phyloP scores from a whole-genome alignment of 1,139 yeast genomes.

The Petasospora rhodanensis region DNA sequence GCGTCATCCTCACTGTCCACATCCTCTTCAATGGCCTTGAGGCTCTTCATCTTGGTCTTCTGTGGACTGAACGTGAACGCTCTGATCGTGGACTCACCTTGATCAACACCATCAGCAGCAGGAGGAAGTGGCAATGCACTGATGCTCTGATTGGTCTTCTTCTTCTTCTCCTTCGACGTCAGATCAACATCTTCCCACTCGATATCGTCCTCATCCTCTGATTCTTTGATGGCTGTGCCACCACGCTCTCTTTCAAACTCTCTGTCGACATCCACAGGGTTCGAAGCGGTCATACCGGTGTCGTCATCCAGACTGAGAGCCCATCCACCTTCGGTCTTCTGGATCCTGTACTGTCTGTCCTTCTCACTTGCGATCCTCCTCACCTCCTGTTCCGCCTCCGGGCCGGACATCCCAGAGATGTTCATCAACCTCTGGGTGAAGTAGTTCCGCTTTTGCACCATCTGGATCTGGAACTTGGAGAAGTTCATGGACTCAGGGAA shows the following conservation, averaged over 20 bases:
- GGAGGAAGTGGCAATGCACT: conserved; percentile 35
- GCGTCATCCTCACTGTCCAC: conserved; percentile 28
- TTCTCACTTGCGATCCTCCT: conserved; percentile 82
- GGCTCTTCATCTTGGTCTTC: conserved; percentile 11
- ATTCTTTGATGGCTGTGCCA: conserved; percentile 31
- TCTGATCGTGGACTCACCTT: conserved; percentile 13
- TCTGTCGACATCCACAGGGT: conserved; percentile 41
- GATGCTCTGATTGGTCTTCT: conserved; percentile 33
- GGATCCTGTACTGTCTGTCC: conserved; percentile 69
- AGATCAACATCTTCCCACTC: conserved; percentile 64
- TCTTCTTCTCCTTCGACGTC: conserved; percentile 24
- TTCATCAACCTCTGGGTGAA: conserved; percentile 85
- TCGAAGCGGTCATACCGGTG: conserved; percentile 35
- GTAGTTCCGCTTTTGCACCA: conserved; percentile 88
- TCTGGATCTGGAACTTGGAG: conserved; percentile 86
- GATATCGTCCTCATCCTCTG: conserved; percentile 37
- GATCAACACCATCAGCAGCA: conserved; percentile 10
- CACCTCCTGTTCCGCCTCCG: conserved; percentile 39
- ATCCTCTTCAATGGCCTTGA: conserved; percentile 8
- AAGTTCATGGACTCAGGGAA: conserved; percentile 88
- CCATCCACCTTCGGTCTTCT: conserved; percentile 84
- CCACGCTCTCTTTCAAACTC: conserved; percentile 23
- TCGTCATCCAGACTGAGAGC: conserved; percentile 59
- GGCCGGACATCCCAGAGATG: conserved; percentile 74
- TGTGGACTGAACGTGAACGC: conserved; percentile 24